Conservation (phyloP, 805 yeast genomes). For the Grigorovia yakushimaensis region DNA sequence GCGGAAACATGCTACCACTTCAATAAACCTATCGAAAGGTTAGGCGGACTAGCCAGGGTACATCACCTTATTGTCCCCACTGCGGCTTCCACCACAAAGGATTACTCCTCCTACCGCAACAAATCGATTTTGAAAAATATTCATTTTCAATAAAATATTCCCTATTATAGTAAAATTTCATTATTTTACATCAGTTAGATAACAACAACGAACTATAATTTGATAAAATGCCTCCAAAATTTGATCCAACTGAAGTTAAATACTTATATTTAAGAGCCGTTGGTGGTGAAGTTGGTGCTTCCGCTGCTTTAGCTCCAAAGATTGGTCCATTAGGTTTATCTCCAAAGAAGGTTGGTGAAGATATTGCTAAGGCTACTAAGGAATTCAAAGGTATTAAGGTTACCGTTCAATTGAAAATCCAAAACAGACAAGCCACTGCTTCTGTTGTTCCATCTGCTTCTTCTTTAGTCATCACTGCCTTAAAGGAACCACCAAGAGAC, state of each 20-base stretch:
- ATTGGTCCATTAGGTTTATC: conserved; percentile 99
- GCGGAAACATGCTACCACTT: too few relatives aligned
- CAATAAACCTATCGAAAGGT: too few relatives aligned
- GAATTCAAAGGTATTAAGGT: conserved; percentile 98
- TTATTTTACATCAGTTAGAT: not conserved
- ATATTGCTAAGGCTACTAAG: conserved; percentile 99
- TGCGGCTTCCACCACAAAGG: not conserved
- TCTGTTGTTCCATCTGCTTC: conserved; percentile 99
- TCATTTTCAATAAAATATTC: not conserved
- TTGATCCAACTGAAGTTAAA: conserved; percentile 98
- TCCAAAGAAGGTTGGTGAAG: conserved; percentile 99
- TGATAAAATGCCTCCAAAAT: conserved; percentile 85
- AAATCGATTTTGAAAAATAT: not conserved
- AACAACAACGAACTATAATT: conserved; percentile 6
- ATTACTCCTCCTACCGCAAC: not conserved
- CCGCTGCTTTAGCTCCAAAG: conserved; percentile 99
- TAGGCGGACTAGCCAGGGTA: too few relatives aligned
- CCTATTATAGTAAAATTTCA: not conserved
- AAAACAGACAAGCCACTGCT: conserved; percentile 99
- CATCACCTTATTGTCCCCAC: not conserved
- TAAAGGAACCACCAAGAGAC: conserved; percentile 99
- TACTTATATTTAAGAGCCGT: conserved; percentile 98
- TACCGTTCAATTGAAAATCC: conserved; percentile 96
- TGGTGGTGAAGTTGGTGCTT: conserved; percentile 99
- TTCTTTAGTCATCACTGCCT: conserved; percentile 95